These are phyloP conservation scores for Nasturtium officinale DNA, from an alignment of 345 rosid species.

Conservation along the genomic window DNA sequence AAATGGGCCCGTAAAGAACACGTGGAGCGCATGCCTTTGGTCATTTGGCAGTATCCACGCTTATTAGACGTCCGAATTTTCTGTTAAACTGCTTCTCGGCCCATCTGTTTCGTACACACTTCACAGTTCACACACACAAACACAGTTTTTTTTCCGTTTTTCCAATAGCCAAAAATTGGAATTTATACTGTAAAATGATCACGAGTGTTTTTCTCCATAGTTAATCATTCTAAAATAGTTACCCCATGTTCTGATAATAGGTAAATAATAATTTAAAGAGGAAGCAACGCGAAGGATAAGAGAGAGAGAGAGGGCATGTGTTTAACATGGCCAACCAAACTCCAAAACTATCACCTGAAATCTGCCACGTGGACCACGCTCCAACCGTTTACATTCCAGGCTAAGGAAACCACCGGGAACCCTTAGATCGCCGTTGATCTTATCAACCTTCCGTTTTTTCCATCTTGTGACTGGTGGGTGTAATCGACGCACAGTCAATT, in stretches of 20 bases:
- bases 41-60: background rate
- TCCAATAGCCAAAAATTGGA: too few relatives aligned
- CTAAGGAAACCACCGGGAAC: background rate
- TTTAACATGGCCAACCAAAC: conserved; percentile 28
- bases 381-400: conserved; percentile 1
- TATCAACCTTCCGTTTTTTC: conserved; percentile 11
- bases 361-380: background rate
- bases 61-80: background rate
- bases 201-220: background rate
- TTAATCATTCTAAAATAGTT: too few relatives aligned
- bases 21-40: conserved; percentile 11
- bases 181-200: background rate
- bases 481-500: conserved; percentile 1
- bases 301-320: background rate
- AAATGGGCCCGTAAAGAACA: background rate
- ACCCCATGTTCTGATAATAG: background rate
- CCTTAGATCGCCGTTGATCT: conserved; percentile 17
- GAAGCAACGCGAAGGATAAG: background rate
- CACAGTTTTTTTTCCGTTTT: too few relatives aligned
- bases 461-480: conserved; percentile 3
- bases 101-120: background rate
- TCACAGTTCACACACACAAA: too few relatives aligned
- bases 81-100: background rate
- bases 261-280: background rate
- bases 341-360: conserved; percentile 21